Evolutionary conservation across 108 stramenopile species (phyloP).

Genomic region (Pseudonitzschia multiseries): DNA sequence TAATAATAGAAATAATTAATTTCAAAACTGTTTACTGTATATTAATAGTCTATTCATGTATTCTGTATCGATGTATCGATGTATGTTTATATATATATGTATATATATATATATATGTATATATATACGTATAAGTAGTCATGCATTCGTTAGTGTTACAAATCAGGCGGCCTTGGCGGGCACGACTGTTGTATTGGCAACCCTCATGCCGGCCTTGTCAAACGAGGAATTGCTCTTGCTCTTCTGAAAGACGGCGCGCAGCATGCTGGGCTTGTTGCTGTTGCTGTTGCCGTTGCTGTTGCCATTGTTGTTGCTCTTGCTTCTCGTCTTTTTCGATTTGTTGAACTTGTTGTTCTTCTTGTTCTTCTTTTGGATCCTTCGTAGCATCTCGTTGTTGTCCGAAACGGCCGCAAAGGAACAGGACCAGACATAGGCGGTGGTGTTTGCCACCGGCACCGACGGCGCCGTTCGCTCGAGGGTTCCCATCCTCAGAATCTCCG

Average conservation of each 20-base stretch:
- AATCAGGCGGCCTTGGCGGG: too few species aligned
- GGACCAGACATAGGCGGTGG: background rate
- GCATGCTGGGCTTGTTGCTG: too few species aligned
- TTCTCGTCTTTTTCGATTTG: background rate
- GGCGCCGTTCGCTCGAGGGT: background rate
- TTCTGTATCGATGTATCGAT: too few species aligned
- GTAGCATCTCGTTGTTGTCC: background rate
- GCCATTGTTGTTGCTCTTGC: background rate
- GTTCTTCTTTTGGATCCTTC: background rate
- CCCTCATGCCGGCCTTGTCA: too few species aligned
- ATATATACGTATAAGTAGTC: too few species aligned
- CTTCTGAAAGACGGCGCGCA: background rate
- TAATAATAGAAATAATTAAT: too few species aligned
- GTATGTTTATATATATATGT: too few species aligned
- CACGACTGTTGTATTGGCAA: too few species aligned
- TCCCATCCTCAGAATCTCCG: background rate
- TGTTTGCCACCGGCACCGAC: background rate
- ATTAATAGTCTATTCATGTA: too few species aligned
- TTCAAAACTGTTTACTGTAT: too few species aligned
- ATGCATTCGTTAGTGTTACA: too few species aligned
- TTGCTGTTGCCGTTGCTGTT: background rate
- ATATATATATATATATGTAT: too few species aligned
- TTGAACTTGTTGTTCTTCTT: background rate
- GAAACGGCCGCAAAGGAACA: constrained; percentile 7
- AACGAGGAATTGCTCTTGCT: background rate